Conservation (phyloP, 495 filamentous ascomycete genomes). For the Parathielavia hyrcaniae region DNA sequence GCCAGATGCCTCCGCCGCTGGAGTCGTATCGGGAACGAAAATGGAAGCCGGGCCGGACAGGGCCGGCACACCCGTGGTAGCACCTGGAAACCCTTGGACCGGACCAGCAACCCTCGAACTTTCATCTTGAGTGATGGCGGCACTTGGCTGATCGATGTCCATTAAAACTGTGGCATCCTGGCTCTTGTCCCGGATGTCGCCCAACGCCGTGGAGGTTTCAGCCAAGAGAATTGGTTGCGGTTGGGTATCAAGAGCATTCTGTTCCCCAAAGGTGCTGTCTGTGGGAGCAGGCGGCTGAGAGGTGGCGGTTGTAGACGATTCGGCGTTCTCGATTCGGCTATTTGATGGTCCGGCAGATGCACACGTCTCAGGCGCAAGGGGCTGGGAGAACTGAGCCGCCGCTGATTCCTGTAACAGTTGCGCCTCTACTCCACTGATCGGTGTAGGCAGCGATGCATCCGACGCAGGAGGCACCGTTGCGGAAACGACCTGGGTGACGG, state of each 20-base stretch:
- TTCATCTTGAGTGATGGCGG: background rate
- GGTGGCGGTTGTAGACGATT: background rate
- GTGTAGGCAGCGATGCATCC: background rate
- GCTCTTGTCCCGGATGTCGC: background rate
- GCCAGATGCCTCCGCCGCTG: background rate
- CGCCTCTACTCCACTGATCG: slow-evolving; percentile 33
- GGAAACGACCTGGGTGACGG: background rate
- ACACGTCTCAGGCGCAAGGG: background rate
- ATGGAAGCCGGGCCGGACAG: background rate
- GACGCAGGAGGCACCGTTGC: slow-evolving; percentile 14
- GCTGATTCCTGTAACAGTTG: slow-evolving; percentile 40
- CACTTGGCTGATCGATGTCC: slow-evolving; percentile 17
- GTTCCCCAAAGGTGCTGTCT: background rate
- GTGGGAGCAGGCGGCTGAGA: background rate
- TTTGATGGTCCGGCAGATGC: background rate
- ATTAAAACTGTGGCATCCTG: slow-evolving; percentile 3
- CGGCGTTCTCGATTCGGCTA: background rate
- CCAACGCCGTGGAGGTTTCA: background rate
- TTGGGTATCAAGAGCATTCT: background rate
- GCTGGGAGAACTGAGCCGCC: slow-evolving; percentile 22
- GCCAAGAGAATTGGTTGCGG: background rate
- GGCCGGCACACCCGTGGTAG: background rate
- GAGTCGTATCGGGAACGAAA: background rate
- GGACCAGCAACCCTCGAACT: background rate
- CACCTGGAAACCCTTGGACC: background rate